phyloP scores from a whole-genome alignment of 441 rosid genomes.

The Rhodomyrtus psidioides region DNA sequence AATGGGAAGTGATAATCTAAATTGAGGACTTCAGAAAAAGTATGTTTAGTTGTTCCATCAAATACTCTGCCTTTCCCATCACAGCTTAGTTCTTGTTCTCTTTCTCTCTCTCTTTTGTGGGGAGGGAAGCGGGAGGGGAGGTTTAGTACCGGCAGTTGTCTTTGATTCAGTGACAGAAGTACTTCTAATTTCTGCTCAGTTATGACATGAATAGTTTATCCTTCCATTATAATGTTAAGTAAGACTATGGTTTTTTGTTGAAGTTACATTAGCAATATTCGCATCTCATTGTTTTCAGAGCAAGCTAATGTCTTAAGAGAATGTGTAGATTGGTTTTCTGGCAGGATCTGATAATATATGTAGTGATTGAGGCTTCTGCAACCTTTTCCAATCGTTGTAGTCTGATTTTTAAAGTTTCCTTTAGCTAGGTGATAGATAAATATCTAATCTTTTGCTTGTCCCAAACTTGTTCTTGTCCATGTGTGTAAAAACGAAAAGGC shows the following conservation, averaged over 20 bases:
- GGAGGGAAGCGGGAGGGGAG: background rate
- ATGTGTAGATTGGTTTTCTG: background rate
- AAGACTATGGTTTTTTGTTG: background rate
- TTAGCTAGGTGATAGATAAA: background rate
- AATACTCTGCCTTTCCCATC: background rate
- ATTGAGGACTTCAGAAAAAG: background rate
- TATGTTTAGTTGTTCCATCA: background rate
- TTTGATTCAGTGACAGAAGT: background rate
- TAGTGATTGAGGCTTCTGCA: background rate
- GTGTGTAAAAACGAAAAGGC: slow-evolving; percentile 7
- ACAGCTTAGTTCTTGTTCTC: background rate
- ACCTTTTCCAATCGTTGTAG: background rate
- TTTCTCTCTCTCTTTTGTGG: background rate
- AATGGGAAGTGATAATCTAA: background rate
- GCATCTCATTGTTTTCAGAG: background rate
- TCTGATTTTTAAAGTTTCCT: background rate
- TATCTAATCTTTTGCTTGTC: background rate
- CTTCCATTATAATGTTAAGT: background rate
- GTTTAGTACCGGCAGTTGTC: background rate
- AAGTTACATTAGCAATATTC: background rate
- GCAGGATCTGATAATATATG: background rate
- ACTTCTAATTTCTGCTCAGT: background rate
- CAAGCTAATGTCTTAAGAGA: background rate
- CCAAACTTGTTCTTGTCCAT: background rate
- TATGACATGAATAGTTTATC: background rate